Base-by-base conservation (phyloP, 176 grass and related monocot species). In the Rhynchospora pubera region DNA sequence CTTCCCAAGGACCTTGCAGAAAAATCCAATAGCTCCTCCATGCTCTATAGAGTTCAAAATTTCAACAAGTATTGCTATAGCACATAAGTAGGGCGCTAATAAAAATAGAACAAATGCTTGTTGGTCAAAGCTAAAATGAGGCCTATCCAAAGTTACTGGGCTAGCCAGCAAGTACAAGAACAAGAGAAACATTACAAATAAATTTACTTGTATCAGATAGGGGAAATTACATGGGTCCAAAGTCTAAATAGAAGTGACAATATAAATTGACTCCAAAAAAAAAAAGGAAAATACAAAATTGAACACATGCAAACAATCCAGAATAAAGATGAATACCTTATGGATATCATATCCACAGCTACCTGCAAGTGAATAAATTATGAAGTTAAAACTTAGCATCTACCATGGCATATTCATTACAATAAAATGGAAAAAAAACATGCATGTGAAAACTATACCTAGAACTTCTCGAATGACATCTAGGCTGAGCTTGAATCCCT, bases 261-360 rank as follows among this genome's bases (percentile, higher is more conserved):
- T n/a, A n/a, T n/a, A n/a, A n/a, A n/a, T n/a, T n/a, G n/a, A n/a
- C n/a, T n/a, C n/a, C n/a, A n/a, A n/a, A n/a, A n/a, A n/a, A n/a
- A n/a, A n/a, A n/a, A n/a, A n/a, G n/a, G n/a, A n/a, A n/a, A n/a
- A n/a, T n/a, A n/a, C n/a, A n/a, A n/a, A n/a, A n/a, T n/a, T n/a
- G n/a, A n/a, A n/a, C n/a, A n/a, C n/a, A n/a, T n/a, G n/a, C n/a
- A n/a, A n/a, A n/a, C n/a, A n/a, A n/a, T 28, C 1, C 26, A 28
- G 78, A 48, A 82, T 57, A 68, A 18, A 45, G 84, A 82, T 21
- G 18, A 39, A 80, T 18, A 94, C 92, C 92, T 94, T 94, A 55
- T 90, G 91, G 46, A 94, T 90, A 65, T 94, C 92, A 79, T 94
- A 94, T 59, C 92, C 92, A 79, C 92, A 91, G 80, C 90, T 86